phyloP scores from a whole-genome alignment of 305 asterid species.

The Fraxinus baroniana region DNA sequence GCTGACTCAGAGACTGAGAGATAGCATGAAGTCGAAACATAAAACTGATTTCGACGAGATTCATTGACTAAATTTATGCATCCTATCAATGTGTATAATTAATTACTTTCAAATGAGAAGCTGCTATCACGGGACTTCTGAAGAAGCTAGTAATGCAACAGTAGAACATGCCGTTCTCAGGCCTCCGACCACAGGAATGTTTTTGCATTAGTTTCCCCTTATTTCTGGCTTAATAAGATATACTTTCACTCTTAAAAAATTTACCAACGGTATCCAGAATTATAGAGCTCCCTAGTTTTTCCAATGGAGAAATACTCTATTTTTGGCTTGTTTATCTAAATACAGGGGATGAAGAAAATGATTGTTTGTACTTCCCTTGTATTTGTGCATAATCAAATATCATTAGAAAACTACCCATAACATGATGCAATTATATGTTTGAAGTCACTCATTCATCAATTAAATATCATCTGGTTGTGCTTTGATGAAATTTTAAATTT shows the following conservation, averaged over 20 bases:
- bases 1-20: constrained; percentile 21
- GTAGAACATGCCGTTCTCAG: neutral
- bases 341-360: neutral
- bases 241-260: neutral
- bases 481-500: constrained; percentile 9
- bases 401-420: neutral
- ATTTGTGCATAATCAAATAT: neutral
- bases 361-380: neutral
- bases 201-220: neutral
- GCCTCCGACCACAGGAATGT: neutral
- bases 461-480: neutral
- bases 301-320: neutral
- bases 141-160: neutral
- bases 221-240: neutral
- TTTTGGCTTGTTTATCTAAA: neutral
- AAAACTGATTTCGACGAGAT: constrained; percentile 5
- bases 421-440: neutral
- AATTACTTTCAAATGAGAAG: neutral
- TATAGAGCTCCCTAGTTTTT: neutral
- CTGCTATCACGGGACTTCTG: neutral
- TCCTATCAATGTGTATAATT: neutral
- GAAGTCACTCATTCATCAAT: neutral
- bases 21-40: constrained; percentile 11
- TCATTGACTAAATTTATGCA: neutral
- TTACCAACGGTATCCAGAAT: neutral